Conservation (phyloP, 495 filamentous ascomycete species). For the Daldinia decipiens region DNA sequence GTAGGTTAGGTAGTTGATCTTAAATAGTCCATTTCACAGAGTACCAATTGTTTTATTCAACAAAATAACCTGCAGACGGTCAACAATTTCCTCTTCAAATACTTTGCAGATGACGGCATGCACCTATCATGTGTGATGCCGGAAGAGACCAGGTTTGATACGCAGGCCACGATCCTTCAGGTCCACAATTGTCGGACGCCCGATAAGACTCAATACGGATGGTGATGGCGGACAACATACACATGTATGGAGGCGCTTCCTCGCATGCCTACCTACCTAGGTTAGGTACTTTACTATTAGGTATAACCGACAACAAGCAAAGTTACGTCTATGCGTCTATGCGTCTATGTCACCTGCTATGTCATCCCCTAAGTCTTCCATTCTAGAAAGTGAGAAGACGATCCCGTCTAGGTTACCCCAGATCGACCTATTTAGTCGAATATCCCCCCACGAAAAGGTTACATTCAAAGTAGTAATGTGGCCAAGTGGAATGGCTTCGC, state of each 20-base stretch:
- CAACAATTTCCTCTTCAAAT: constrained; percentile 28
- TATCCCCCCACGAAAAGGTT: constrained; percentile 8
- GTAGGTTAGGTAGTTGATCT: constrained; percentile 26
- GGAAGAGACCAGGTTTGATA: constrained; percentile 18
- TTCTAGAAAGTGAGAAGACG: constrained; percentile 14
- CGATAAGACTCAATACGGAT: constrained; percentile 33
- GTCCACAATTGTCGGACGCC: constrained; percentile 34
- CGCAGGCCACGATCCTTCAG: constrained; percentile 31
- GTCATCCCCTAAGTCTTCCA: neutral
- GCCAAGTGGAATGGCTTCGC: constrained; percentile 8
- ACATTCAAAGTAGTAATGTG: constrained; percentile 21
- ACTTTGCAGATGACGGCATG: constrained; percentile 20
- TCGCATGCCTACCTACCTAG: neutral
- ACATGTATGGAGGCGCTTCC: constrained; percentile 19
- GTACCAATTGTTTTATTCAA: constrained; percentile 24
- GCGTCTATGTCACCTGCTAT: too few species aligned
- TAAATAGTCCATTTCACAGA: constrained; percentile 17
- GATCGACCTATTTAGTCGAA: constrained; percentile 6
- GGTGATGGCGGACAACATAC: constrained; percentile 31
- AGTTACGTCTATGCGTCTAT: neutral
- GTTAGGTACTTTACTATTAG: constrained; percentile 15
- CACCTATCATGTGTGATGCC: constrained; percentile 24
- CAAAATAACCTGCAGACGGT: constrained; percentile 24
- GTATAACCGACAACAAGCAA: neutral
- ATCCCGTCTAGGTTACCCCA: constrained; percentile 4